phyloP scores from a whole-genome alignment of 139 green algal genomes.

The Tetradesmus obliquus region DNA sequence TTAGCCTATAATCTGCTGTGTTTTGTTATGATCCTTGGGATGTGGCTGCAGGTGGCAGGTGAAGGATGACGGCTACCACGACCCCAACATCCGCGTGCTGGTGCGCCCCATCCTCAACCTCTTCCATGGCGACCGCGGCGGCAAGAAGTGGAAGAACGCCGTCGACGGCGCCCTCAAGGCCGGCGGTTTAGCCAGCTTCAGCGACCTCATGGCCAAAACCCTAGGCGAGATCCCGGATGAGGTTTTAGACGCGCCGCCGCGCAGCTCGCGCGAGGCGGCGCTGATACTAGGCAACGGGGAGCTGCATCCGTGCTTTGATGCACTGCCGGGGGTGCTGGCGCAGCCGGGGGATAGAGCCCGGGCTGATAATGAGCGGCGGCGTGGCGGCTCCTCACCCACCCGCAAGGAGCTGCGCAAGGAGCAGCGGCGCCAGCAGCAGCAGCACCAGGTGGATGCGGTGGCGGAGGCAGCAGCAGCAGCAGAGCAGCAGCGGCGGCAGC shows the following conservation, averaged over 20 bases:
- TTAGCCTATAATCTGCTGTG: too few species aligned
- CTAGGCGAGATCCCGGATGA: conserved; percentile 57
- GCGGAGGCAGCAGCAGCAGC: not conserved
- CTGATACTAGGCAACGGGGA: not conserved
- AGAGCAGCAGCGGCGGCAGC: not conserved
- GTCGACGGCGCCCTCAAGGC: conserved; percentile 55
- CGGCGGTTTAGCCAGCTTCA: conserved; percentile 32
- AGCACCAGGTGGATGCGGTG: not conserved
- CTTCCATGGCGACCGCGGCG: conserved; percentile 79
- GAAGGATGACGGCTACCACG: conserved; percentile 60
- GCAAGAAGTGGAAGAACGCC: conserved; percentile 68
- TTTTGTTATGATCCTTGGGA: too few species aligned
- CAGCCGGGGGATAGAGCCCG: conserved; percentile 13
- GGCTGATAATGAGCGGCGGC: conserved; percentile 22
- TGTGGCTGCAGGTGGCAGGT: conserved; percentile 52
- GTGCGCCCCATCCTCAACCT: conserved; percentile 88
- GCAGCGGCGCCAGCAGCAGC: conserved; percentile 12
- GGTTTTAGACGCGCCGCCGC: conserved; percentile 67
- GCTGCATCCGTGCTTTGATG: not conserved
- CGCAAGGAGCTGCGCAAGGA: not conserved
- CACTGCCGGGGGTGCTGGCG: conserved; percentile 11
- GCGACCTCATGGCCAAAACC: conserved; percentile 54
- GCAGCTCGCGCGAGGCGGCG: not conserved
- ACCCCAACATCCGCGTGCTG: conserved; percentile 75
- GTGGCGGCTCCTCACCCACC: not conserved